Evolutionary conservation across 495 filamentous ascomycete genomes (phyloP).

Genomic region (Aspergillus wentii): DNA sequence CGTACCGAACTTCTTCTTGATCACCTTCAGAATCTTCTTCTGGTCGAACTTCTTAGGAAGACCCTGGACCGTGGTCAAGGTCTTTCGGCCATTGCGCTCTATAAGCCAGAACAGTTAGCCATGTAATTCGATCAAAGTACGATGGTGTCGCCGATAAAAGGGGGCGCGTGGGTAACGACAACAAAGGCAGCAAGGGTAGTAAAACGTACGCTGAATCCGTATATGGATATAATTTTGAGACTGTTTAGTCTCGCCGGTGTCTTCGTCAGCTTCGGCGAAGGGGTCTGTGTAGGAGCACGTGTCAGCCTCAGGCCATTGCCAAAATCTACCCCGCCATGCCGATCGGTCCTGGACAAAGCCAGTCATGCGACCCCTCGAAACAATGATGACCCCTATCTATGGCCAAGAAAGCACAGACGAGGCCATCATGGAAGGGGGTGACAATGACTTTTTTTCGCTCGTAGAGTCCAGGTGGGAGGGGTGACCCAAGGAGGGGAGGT

Average conservation of each 20-base stretch:
- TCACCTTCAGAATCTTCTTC: conserved; percentile 99
- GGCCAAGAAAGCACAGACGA: too few relatives aligned
- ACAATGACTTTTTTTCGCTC: too few relatives aligned
- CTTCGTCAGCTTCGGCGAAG: conserved; percentile 99
- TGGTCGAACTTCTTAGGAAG: conserved; percentile 97
- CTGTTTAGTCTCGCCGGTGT: conserved; percentile 86
- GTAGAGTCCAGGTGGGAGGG: not conserved
- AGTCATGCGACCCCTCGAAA: too few relatives aligned
- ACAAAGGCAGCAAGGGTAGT: conserved; percentile 9
- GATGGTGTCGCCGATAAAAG: conserved; percentile 5
- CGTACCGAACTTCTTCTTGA: conserved; percentile 99
- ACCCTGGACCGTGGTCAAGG: conserved; percentile 98
- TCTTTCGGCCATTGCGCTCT: conserved; percentile 99
- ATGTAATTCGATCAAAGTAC: conserved; percentile 10
- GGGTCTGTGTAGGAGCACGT: conserved; percentile 63
- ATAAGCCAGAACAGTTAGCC: conserved; percentile 20
- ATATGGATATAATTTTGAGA: conserved; percentile 99
- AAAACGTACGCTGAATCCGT: conserved; percentile 91
- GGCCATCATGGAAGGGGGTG: too few relatives aligned
- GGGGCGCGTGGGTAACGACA: conserved; percentile 1
- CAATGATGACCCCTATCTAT: too few relatives aligned
- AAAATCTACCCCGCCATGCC: conserved; percentile 39
- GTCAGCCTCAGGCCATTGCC: conserved; percentile 31
- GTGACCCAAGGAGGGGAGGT: conserved; percentile 20
- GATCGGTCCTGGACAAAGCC: not conserved